Evolutionary conservation across 2,329 filamentous ascomycete genomes (phyloP).

Genomic region (Geosmithia putterillii): DNA sequence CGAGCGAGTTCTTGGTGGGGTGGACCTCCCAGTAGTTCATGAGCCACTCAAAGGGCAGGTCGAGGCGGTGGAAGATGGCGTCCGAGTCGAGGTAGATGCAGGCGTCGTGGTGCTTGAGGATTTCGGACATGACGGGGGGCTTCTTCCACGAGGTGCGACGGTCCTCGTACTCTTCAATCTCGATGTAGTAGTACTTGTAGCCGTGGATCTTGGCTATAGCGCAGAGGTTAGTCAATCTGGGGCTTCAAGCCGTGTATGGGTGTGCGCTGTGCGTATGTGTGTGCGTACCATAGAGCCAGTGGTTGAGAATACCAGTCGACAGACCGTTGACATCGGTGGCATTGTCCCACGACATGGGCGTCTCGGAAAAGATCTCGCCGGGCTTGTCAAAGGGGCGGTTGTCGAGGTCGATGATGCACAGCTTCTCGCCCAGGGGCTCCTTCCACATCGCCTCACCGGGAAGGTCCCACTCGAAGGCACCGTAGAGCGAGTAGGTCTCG

Average conservation of each 20-base stretch:
- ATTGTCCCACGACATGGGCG: conserved; percentile 22
- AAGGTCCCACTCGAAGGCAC: conserved; percentile 19
- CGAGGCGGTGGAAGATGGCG: conserved; percentile 28
- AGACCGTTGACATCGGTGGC: conserved; percentile 18
- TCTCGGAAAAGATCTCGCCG: conserved; percentile 20
- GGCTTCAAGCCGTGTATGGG: neutral
- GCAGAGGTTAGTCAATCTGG: neutral
- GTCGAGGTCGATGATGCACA: conserved; percentile 33
- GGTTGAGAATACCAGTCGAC: conserved; percentile 28
- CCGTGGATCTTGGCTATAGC: conserved; percentile 29
- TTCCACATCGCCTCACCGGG: conserved; percentile 16
- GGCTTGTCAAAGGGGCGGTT: conserved; percentile 23
- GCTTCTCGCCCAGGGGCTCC: conserved; percentile 19
- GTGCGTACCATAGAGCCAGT: conserved; percentile 28
- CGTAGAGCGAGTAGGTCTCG: conserved; percentile 14
- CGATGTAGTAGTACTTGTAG: conserved; percentile 33
- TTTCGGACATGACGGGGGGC: conserved; percentile 25
- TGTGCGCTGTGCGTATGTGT: neutral
- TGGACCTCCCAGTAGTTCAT: conserved; percentile 32
- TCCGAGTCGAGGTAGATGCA: conserved; percentile 33
- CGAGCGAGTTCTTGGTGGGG: conserved; percentile 24
- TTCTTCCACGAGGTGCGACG: conserved; percentile 34
- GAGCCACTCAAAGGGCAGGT: conserved; percentile 32
- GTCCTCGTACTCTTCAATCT: conserved; percentile 22
- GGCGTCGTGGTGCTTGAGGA: conserved; percentile 28